Base-by-base conservation (phyloP, 2,329 filamentous ascomycete genomes). In the Pseudogymnoascus sp. region DNA sequence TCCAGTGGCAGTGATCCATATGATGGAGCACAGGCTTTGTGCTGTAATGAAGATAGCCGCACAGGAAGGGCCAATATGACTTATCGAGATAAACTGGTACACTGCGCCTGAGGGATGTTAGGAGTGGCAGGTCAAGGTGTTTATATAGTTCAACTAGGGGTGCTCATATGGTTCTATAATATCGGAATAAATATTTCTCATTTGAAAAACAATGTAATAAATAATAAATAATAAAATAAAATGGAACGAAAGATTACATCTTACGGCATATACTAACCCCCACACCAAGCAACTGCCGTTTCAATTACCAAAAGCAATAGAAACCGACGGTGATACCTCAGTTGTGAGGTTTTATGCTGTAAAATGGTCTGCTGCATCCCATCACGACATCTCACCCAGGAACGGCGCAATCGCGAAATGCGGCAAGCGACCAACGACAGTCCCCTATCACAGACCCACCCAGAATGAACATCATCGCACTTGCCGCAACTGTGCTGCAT, bases 381-480 rank as follows among this genome's bases (percentile, higher is more conserved):
- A 55, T 55, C 49, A 55, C 49, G 49, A 55, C 49, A 55, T 55
- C 49, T 33, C 49, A 33, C 49, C 49, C 49, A 55, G n/a, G 49
- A 18, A 55, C 49, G n/a, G 28, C 25, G 49, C 49, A 33, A 55
- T 55, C 49, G 49, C 49, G 9, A 4, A 55, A 55, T 55, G n/a
- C 16, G 49, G n/a, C 16, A 33, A 55, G 25, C 28, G 49, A 55
- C 49, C 49, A 33, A 55, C 49, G 49, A 55, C 49, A 55, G 7
- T 25, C 14, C 49, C 28, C 4, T 9, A 55, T 33, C 45, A 12
- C 49, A 55, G 49, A 33, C 49, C 49, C 49, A 55, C 49, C n/a
- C 49, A 55, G 49, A 55, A 12, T 25, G 28, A 55, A 55, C 28
- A 55, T 55, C 49, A 33, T 33, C 21, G 28, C 28, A 12, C 49